Evolutionary conservation across 306 rosid species (phyloP), one percentile per base, ranked within the genome.

Genomic region (Fagus crenata): DNA sequence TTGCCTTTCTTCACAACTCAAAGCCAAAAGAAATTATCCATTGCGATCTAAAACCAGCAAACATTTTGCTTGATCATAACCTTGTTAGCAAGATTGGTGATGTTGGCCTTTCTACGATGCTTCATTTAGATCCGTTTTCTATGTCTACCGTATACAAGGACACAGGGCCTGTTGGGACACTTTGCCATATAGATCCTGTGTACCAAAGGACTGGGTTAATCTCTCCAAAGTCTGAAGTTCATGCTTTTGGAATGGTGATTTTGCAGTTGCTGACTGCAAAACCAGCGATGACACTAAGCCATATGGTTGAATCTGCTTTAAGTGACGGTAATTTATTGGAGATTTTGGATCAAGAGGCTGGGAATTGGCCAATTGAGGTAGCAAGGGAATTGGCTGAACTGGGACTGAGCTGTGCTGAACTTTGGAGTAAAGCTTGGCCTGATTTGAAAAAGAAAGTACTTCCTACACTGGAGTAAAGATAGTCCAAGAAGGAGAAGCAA

Each of bases 1-100:
- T 96, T 1, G 77, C 86, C 71, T 96, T 92, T 84, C 97, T 96
- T 75, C 99, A 96, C 84, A 89, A 85, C 82, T 76, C 98, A 13
- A 89, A 90, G 85, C 99, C 98, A 4, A 81, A 84, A 53, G 92
- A 97, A n/a, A 92, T 96, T 75, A 89, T 96, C 71, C 99, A 96
- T 72, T 97, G 99, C 7, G 99, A 96, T 84, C 69, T 96, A 79
- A 96, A 96, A 79, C 99, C 99, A 0, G 96, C 96, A 40, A 96
- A 96, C 88, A 96, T 96, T 84, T 89, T 96, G 82, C 99, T 96
- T 3, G 93, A 90, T 71, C 82, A 77, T 28, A 92, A 91, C 85
- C 88, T 89, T 33, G 91, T 90, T 75, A 96, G 97, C 87, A 96
- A 92, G 85, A 89, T 96, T 74, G 99, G 97, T 36, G 99, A 96